phyloP scores from a whole-genome alignment of 2,329 filamentous ascomycete species.

The Pseudomassariella vexata region DNA sequence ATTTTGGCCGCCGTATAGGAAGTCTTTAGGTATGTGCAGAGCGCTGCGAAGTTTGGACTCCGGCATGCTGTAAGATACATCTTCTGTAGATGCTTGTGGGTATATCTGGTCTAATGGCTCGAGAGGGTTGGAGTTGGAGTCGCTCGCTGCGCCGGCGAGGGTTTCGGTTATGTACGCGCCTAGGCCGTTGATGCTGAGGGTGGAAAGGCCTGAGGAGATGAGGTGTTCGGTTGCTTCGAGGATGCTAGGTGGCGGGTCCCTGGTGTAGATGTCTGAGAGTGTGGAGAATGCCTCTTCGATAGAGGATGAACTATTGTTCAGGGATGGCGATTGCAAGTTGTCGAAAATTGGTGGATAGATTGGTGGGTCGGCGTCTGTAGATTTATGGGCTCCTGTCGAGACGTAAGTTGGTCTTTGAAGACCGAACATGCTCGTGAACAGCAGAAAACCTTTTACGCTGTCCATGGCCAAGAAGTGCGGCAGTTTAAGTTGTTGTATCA shows the following conservation, averaged over 20 bases:
- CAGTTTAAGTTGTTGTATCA: too few relatives aligned
- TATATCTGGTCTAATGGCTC: slow-evolving; percentile 22
- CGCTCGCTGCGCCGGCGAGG: background rate
- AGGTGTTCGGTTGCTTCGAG: slow-evolving; percentile 1
- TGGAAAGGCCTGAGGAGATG: slow-evolving; percentile 2
- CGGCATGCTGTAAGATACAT: slow-evolving; percentile 41
- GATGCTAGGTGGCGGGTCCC: background rate
- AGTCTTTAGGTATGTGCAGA: slow-evolving; percentile 44
- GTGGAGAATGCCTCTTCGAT: slow-evolving; percentile 1
- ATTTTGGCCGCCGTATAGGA: slow-evolving; percentile 39
- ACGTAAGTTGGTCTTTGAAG: too few relatives aligned
- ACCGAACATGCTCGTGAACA: too few relatives aligned
- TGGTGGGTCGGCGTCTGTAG: too few relatives aligned
- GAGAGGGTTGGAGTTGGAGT: slow-evolving; percentile 1
- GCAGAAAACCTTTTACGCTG: too few relatives aligned
- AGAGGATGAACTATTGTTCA: background rate
- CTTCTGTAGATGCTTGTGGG: slow-evolving; percentile 27
- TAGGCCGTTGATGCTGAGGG: slow-evolving; percentile 2
- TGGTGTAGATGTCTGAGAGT: background rate
- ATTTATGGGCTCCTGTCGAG: too few relatives aligned
- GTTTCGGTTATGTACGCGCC: background rate
- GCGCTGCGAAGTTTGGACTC: slow-evolving; percentile 41
- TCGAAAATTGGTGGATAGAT: too few relatives aligned
- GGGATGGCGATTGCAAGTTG: background rate
- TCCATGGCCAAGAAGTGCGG: too few relatives aligned